Percentiles rank a stretch among this genome's conserved stretches.
These are phyloP conservation scores for Limonomyces culmigenus DNA, from an alignment of 1,284 basidiomycete species.

Conservation along the genomic window DNA sequence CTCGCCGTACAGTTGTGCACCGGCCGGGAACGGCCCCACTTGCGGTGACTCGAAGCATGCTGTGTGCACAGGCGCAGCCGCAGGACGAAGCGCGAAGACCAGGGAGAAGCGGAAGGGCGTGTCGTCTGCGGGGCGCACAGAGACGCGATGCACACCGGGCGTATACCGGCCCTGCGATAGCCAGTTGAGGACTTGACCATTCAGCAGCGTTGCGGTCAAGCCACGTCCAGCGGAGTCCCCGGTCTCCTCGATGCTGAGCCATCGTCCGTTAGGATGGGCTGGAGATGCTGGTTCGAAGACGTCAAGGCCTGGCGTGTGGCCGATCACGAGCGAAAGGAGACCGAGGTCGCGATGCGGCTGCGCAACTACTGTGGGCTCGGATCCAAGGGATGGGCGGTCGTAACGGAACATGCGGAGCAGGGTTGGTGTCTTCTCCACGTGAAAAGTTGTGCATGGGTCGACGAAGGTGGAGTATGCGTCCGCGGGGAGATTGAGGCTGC, in stretches of 20 bases:
- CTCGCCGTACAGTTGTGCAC: neutral
- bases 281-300: slow-evolving; percentile 6
- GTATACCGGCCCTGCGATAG: slow-evolving; percentile 13
- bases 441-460: slow-evolving; percentile 9
- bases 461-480: slow-evolving; percentile 7
- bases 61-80: neutral
- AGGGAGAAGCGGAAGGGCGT: slow-evolving; percentile 12
- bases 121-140: slow-evolving; percentile 8
- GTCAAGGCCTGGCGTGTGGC: slow-evolving; percentile 14
- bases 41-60: neutral
- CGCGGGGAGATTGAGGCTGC: slow-evolving; percentile 9
- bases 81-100: slow-evolving; percentile 14
- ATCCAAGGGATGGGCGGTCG: slow-evolving; percentile 5
- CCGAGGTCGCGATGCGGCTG: slow-evolving; percentile 15
- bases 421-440: slow-evolving; percentile 9
- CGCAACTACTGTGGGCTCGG: slow-evolving; percentile 10
- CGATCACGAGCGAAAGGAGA: slow-evolving; percentile 15
- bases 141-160: slow-evolving; percentile 14
- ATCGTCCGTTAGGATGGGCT: slow-evolving; percentile 7
- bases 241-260: slow-evolving; percentile 13
- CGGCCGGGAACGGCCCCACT: neutral
- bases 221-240: slow-evolving; percentile 3
- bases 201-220: slow-evolving; percentile 9
- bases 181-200: slow-evolving; percentile 11
- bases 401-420: slow-evolving; percentile 16